Base-by-base conservation (phyloP, 2,329 filamentous ascomycete genomes). In the Neophaeococcomyces mojaviensis region DNA sequence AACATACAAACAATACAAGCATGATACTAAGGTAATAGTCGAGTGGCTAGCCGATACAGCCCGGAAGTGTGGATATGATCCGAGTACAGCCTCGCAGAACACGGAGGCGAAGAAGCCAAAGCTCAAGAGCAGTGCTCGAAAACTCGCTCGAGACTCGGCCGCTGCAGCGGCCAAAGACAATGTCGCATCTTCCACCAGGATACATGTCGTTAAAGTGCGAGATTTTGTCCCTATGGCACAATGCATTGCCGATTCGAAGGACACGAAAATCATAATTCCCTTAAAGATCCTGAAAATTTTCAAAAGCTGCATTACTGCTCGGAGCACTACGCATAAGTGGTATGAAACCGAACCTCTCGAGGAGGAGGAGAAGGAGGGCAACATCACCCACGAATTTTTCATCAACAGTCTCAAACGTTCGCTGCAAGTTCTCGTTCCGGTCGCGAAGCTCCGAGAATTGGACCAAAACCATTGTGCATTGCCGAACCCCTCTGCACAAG, bases 281-380 rank as follows among this genome's bases (percentile, higher is more conserved):
- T 20, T 37, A 16, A 20, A 20, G 5, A 37, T 37, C 10, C 16
- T 37, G 15, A 37, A 37, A 20, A 37, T 16, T 12, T 37, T 37
- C 35, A 37, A 37, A 20, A 37, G 20, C 35, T 37, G 35, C 35
- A 37, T 37, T 20, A 20, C 18, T 35, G 32, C 35, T 20, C 16
- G 35, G 9, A 16, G 35, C 20, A 12, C 16, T 12, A 20, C 18
- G 18, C 10, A 37, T 5, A 37, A 20, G 18, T 37, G 35, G 35
- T 37, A 16, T 20, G 35, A 37, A 37, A 12, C 18, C 13, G 16
- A 37, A 20, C 9, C 18, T 5, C 9, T 20, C 13, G 35, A 37
- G 18, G 16, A 37, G 18, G 16, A 37, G 5, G 35, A 37, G n/a
- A 20, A 37, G 35, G 13, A 12, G n/a, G 20, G 12, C 5, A 20